Base-by-base conservation (phyloP, 116 monocot genomes). In the Thalassia testudinum region DNA sequence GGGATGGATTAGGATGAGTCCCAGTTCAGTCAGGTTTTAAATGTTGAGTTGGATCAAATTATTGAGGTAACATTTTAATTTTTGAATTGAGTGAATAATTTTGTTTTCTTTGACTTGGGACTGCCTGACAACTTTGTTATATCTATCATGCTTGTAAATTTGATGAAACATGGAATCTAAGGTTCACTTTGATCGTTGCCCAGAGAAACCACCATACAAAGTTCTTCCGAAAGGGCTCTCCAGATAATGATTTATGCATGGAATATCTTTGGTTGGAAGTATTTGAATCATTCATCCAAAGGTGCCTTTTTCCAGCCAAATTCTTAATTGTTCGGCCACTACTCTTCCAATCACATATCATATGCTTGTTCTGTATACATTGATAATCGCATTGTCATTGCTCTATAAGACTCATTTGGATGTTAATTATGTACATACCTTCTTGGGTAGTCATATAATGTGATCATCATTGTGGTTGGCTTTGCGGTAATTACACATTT, bases 161-260 rank as follows among this genome's bases (percentile, higher is more conserved):
- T 59, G 92, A 92, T 61, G 82, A 70, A 16, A 57, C 56, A 1
- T 92, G 86, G 86, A 58, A 22, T 19, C 86, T 83, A 12, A 92
- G 70, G 58, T 92, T 92, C 49, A 86, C 80, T 11, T 49, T 92
- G 27, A 83, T 92, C 28, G 55, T 92, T n/a, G 86, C 86, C 0
- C 92, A 92, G 50, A 92, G 86, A 48, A 92, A 92, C 42, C 92
- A 92, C 52, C 92, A 92, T 52, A 92, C 92, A 0, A 92, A 92
- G 16, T 80, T 92, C 50, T 92, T 92, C 51, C 76, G 73, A 21
- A 60, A 62, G 13, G 56, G 54, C 19, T 66, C 71, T 7, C 68
- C 71, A 45, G 79, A 86, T 21, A 86, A 92, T 68, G n/a, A n/a
- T n/a, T n/a, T n/a, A n/a, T n/a, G n/a, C n/a, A n/a, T n/a, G n/a